Base-by-base conservation (phyloP, 2,329 filamentous ascomycete genomes). In the Delphinella strobiligena region DNA sequence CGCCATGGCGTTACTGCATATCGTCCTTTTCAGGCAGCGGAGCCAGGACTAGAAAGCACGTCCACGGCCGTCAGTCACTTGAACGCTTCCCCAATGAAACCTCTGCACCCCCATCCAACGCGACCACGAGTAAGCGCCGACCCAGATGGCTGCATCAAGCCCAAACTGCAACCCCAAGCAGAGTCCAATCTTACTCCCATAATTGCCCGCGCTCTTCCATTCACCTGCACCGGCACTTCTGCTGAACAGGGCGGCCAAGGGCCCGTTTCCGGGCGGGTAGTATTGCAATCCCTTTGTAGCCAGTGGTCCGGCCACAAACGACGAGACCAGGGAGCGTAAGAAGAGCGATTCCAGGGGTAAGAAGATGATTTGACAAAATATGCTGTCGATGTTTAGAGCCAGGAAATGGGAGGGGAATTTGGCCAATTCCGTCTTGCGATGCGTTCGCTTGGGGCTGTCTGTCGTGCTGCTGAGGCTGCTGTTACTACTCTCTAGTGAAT, bases 81-180 rank as follows among this genome's bases (percentile, higher is more conserved):
- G n/a, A n/a, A n/a, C n/a, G n/a, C n/a, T n/a, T n/a, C 43, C 43
- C 43, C 43, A 45, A 11, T 22, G 19, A 19, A 37, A 45, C 24
- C 34, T 36, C 27, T 19, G 22, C 12, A 29, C 38, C 19, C 43
- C 43, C 4, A 31, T 30, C 19, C 40, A 38, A 15, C 19, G 31
- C 17, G 38, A 29, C 31, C 35, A 42, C 3, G 19, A n/a, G n/a
- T 35, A 46, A 4, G 36, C 38, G 11, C 31, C 41, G 2, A 27
- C 27, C 42, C 45, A 46, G 3, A 46, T 33, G 3, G 38, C 29
- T 8, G 39, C 34, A 17, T 44, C 42, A 9, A 44, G 17, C 8
- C 22, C 31, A 16, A 41, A 40, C 17, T 46, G 37, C 33, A 44
- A 24, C 11, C 31, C 34, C 33, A 46, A 19, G 17, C 45, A 46